phyloP scores from a whole-genome alignment of 305 asterid genomes.

The Fraxinus sp. region DNA sequence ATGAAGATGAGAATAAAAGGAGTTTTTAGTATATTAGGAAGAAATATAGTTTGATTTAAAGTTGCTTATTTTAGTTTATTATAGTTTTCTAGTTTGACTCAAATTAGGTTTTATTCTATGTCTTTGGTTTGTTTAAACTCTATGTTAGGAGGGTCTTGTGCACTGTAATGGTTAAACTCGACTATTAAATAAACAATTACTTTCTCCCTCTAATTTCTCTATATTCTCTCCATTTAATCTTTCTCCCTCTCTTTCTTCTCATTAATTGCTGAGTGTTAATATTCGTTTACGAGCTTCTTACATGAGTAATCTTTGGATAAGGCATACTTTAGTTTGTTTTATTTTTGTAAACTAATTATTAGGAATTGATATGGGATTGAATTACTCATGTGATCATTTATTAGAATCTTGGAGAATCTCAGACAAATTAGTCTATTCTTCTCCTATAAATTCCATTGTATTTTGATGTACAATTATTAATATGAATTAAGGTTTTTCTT shows the following conservation, averaged over 20 bases:
- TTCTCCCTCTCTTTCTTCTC: neutral
- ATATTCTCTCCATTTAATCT: neutral
- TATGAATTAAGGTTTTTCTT: neutral
- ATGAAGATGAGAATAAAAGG: neutral
- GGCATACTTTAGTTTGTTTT: neutral
- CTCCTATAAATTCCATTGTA: neutral
- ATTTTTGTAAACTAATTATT: neutral
- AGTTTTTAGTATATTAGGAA: neutral
- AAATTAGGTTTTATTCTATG: neutral
- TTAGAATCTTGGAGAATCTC: neutral
- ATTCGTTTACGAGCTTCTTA: neutral
- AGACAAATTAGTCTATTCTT: neutral
- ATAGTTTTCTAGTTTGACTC: neutral
- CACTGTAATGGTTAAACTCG: neutral
- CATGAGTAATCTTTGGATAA: neutral
- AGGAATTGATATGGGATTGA: neutral
- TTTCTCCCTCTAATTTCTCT: neutral
- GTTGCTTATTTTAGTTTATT: neutral
- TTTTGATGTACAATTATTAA: neutral
- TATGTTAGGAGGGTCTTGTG: neutral
- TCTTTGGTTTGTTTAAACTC: neutral
- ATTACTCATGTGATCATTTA: neutral
- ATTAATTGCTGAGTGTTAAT: neutral
- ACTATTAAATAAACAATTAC: neutral
- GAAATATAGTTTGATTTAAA: neutral